phyloP scores from a whole-genome alignment of 805 yeast species.

The Starmerella bombi region DNA sequence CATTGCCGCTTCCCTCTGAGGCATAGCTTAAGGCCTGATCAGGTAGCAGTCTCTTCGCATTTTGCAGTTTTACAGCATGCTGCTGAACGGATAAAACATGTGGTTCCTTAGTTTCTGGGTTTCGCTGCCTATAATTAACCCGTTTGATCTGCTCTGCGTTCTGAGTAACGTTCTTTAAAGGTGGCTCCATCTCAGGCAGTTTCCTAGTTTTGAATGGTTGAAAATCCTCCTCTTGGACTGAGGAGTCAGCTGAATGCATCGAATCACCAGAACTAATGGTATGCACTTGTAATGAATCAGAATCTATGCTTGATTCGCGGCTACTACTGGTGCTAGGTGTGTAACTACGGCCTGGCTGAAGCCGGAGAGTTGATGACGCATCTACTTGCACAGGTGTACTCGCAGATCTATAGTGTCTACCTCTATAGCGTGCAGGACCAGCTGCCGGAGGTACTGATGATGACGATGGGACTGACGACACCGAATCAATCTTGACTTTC shows the following conservation, averaged over 20 bases:
- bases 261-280: slow-evolving; percentile 4
- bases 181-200: neutral
- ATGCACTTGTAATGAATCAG: slow-evolving; percentile 9
- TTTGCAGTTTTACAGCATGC: neutral
- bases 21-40: too few species aligned
- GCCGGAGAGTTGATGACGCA: too few species aligned
- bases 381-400: slow-evolving; percentile 4
- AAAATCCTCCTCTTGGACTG: slow-evolving; percentile 2
- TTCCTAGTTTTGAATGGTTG: neutral
- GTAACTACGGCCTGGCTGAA: neutral
- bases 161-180: too few species aligned
- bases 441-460: too few species aligned
- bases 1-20: too few species aligned
- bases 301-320: slow-evolving; percentile 11
- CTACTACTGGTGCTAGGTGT: slow-evolving; percentile 10
- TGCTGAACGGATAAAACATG: neutral
- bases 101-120: neutral
- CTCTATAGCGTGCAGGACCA: slow-evolving; percentile 8
- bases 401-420: slow-evolving; percentile 4
- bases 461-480: too few species aligned
- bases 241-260: slow-evolving; percentile 6
- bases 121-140: neutral
- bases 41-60: neutral
- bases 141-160: too few species aligned
- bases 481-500: too few species aligned